Base-by-base conservation (phyloP, 768 basidiomycete species). In the Pulveroboletus sp. region DNA sequence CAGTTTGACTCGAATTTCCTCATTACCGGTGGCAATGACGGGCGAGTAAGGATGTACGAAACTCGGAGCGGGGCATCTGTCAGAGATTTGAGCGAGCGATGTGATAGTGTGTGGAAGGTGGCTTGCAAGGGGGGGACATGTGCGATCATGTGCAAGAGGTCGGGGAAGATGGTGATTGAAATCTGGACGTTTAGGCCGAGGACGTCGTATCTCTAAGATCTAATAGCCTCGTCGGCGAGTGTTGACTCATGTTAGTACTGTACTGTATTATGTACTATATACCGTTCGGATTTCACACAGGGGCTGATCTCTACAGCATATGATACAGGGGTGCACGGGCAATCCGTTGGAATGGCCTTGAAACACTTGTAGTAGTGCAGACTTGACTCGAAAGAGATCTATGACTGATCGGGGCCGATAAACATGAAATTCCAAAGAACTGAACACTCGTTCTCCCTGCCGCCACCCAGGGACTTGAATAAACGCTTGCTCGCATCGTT, bases 41-140 rank as follows among this genome's bases (percentile, higher is more conserved):
- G 93, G 7, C 76, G 88, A 4, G 91, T 88, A 53, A 70, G 83
- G 57, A 63, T 93, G 62, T 93, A 77, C 69, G 86, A 82, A 67
- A 79, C 75, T 9, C 68, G 71, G 51, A 84, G 80, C 14, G 90
- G 89, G 21, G 37, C 14, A 8, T 76, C 80, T 63, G 80, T 95
- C 56, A 73, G 93, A 47, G 92, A 93, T 60, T 63, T 95, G 61
- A 83, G 77, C 41, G 83, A 85, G 50, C 78, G 77, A 21, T 85
- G 84, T 52, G 91, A 94, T 64, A 81, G 79, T 49, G 84, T 93
- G 46, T 97, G 93, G 94, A 84, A 91, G 71, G 86, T 92, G 37
- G 82, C 76, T 35, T 87, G 84, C 71, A 76, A 79, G 62, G 73
- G 78, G 28, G 82, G 88, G 64, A 80, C 80, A 43, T 86, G 83